Conservation (phyloP, 352 stramenopile genomes). For the Phytophthora capsici region DNA sequence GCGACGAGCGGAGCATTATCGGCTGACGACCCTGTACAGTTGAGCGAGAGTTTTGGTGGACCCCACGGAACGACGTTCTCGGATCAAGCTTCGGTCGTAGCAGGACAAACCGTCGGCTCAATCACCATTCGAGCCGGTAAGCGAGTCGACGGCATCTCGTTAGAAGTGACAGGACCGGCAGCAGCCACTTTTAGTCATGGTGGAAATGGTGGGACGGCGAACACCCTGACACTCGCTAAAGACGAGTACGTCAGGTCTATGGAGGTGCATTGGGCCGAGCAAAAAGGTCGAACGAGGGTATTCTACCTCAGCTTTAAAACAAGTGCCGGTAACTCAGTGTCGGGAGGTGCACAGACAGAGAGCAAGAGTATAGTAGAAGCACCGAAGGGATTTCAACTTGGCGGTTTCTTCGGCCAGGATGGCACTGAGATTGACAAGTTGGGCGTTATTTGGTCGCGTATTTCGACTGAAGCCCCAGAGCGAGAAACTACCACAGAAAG, state of each 20-base stretch:
- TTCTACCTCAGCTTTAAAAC: slow-evolving; percentile 30
- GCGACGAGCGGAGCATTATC: background rate
- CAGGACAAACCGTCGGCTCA: slow-evolving; percentile 21
- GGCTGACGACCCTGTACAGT: slow-evolving; percentile 16
- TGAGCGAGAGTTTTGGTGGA: slow-evolving; percentile 31
- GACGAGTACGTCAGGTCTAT: slow-evolving; percentile 31
- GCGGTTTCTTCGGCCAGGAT: slow-evolving; percentile 31
- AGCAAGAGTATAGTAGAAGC: slow-evolving; percentile 21
- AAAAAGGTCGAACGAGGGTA: slow-evolving; percentile 19
- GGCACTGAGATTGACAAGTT: slow-evolving; percentile 25
- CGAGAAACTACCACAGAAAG: background rate
- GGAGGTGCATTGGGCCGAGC: slow-evolving; percentile 31
- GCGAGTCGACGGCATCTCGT: slow-evolving; percentile 20
- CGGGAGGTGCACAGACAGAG: slow-evolving; percentile 18
- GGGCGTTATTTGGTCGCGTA: slow-evolving; percentile 32
- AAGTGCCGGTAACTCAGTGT: slow-evolving; percentile 22
- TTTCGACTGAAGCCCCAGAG: slow-evolving; percentile 10
- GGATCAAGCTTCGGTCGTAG: slow-evolving; percentile 13
- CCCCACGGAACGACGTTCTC: slow-evolving; percentile 27
- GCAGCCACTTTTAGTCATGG: slow-evolving; percentile 29
- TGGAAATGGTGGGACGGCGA: slow-evolving; percentile 12
- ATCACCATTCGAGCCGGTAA: slow-evolving; percentile 19
- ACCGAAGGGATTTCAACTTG: slow-evolving; percentile 33
- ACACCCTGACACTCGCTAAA: slow-evolving; percentile 6
- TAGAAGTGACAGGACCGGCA: slow-evolving; percentile 18